These are phyloP conservation scores for Penicillium paneum DNA, from an alignment of 2,329 filamentous ascomycete species.

Conservation along the genomic window DNA sequence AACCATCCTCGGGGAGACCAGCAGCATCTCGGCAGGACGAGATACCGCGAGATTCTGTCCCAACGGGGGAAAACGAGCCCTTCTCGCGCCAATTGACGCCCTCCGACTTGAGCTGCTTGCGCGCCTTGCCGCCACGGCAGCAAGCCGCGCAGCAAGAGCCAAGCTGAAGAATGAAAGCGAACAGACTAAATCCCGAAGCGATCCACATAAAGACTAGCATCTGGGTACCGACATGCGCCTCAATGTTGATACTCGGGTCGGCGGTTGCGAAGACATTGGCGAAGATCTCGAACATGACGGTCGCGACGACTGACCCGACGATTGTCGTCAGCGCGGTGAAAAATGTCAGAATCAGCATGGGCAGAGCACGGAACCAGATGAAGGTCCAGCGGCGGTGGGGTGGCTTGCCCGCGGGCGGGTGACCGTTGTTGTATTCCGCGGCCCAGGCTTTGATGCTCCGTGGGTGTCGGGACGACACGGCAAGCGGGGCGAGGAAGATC, in stretches of 20 bases:
- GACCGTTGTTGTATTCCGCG: slow-evolving; percentile 11
- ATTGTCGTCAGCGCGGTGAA: slow-evolving; percentile 65
- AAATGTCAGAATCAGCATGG: slow-evolving; percentile 66
- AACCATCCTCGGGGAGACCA: too few relatives aligned
- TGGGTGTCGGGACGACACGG: slow-evolving; percentile 41
- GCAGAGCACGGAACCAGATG: slow-evolving; percentile 54
- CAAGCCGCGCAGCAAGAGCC: slow-evolving; percentile 70
- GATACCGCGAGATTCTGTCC: background rate
- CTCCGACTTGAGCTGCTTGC: slow-evolving; percentile 32
- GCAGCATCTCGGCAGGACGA: background rate
- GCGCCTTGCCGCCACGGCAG: slow-evolving; percentile 40
- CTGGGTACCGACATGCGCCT: slow-evolving; percentile 62
- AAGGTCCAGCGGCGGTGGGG: slow-evolving; percentile 39
- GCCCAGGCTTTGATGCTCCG: slow-evolving; percentile 33
- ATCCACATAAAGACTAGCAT: slow-evolving; percentile 94
- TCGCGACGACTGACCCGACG: slow-evolving; percentile 71
- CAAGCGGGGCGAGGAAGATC: slow-evolving; percentile 62
- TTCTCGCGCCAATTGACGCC: slow-evolving; percentile 19
- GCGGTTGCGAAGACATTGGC: slow-evolving; percentile 67
- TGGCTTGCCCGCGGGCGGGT: slow-evolving; percentile 18
- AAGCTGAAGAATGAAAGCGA: slow-evolving; percentile 71
- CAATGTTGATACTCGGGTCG: slow-evolving; percentile 72
- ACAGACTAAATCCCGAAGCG: slow-evolving; percentile 61
- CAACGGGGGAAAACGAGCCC: background rate
- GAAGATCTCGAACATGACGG: slow-evolving; percentile 80